Evolutionary conservation across 345 rosid species (phyloP), one percentile per base, ranked within the genome.

Genomic region (Dipteronia dyeriana): DNA sequence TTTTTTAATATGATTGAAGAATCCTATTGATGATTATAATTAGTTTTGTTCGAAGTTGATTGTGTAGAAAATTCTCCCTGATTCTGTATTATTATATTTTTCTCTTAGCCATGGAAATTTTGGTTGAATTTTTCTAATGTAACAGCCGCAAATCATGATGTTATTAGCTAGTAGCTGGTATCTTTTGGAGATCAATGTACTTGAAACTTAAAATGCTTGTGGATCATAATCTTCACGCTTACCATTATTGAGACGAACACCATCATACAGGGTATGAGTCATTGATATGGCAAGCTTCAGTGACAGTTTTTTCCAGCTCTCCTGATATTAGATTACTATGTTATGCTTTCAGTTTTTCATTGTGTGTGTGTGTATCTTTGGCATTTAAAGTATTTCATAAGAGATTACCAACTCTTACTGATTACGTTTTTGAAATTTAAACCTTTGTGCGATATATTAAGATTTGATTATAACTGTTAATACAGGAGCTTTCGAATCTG

Each of bases 121-220:
- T 25, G 7, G 5, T 19, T 66, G n/a, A 47, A n/a, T 16, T 34
- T 49, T 20, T 45, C 11, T 6, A 14, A 43, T 31, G 14, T 43
- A 20, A 22, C n/a, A 68, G 34, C 29, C 29, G 45, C 45, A 8
- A 0, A 43, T 68, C 47, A 14, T 45, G 71, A 9, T 41, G 4
- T 66, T n/a, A 39, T 66, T 66, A 41, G 47, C 16, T 66, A 66
- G 29, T 39, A 23, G 49, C 51, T n/a, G n/a, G 70, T 66, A 10
- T 39, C 51, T 66, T 14, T 17, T n/a, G 3, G 2, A 66, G 47
- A 39, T n/a, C 51, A 39, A n/a, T 0, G 26, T 39, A 45, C 23
- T 68, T 68, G 7, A 22, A 20, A 20, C 34, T 68, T 25, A 43
- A 16, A 47, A 49, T 49, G 54, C 25, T 7, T 23, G 59, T 47